A percentile compares a stretch with the other conserved stretches of the same genome.
These are phyloP conservation scores for Boletus coccyginus DNA, from an alignment of 768 basidiomycete genomes.

Conservation along the genomic window DNA sequence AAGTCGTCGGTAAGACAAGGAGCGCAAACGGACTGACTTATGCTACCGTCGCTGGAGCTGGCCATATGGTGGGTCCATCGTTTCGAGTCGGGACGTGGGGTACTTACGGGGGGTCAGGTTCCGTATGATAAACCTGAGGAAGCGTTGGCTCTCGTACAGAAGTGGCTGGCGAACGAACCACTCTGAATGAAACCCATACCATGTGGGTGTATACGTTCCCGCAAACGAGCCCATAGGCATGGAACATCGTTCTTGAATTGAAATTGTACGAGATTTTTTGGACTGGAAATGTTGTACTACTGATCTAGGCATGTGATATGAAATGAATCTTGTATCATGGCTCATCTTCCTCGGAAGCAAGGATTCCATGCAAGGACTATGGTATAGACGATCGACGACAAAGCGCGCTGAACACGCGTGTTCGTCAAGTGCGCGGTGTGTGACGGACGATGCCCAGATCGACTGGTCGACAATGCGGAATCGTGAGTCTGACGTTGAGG, in stretches of 20 bases:
- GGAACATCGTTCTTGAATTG: not conserved
- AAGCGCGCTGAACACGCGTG: not conserved
- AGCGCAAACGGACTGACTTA: slow-evolving; percentile 56
- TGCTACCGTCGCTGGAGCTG: slow-evolving; percentile 59
- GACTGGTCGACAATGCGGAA: slow-evolving; percentile 3
- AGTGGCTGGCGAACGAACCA: slow-evolving; percentile 37
- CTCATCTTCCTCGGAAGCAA: not conserved
- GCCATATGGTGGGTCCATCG: slow-evolving; percentile 57
- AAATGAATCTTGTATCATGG: not conserved
- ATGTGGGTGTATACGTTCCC: not conserved
- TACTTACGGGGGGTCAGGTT: slow-evolving; percentile 31
- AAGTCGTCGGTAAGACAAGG: slow-evolving; percentile 50
- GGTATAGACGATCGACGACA: not conserved
- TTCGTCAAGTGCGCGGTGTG: not conserved
- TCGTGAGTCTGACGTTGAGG: not conserved
- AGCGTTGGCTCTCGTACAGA: slow-evolving; percentile 44
- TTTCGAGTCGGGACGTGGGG: not conserved
- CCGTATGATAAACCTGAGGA: slow-evolving; percentile 60
- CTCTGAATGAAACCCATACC: slow-evolving; percentile 11
- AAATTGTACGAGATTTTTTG: not conserved
- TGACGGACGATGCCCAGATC: not conserved
- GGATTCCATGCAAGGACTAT: not conserved
- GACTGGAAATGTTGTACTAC: not conserved
- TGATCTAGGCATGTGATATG: not conserved
- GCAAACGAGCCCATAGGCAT: not conserved